phyloP scores from a whole-genome alignment of 2,329 filamentous ascomycete genomes.

The Aspergillus melleus region DNA sequence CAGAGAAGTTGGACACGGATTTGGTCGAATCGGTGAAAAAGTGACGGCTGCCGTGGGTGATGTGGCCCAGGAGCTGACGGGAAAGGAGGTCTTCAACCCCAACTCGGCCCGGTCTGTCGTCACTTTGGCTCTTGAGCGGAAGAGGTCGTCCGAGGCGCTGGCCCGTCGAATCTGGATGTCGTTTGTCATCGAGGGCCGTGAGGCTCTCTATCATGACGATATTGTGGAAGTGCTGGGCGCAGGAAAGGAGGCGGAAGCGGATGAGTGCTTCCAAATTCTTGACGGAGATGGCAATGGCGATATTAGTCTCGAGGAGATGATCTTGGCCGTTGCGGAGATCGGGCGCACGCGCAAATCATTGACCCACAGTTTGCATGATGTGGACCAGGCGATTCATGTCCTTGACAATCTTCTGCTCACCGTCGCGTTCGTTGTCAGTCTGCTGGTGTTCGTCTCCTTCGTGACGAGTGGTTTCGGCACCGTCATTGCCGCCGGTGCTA shows the following conservation, averaged over 20 bases:
- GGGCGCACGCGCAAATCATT: constrained; percentile 86
- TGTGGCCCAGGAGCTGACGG: constrained; percentile 90
- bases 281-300: constrained; percentile 91
- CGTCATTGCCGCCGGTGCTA: constrained; percentile 85
- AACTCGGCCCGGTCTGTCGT: constrained; percentile 89
- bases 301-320: constrained; percentile 93
- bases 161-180: constrained; percentile 98
- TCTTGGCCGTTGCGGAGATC: constrained; percentile 80
- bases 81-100: constrained; percentile 92
- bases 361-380: constrained; percentile 92
- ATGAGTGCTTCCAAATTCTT: constrained; percentile 77
- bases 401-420: constrained; percentile 83
- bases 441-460: constrained; percentile 89
- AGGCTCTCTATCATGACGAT: constrained; percentile 77
- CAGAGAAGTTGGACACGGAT: constrained; percentile 67
- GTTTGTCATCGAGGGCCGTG: constrained; percentile 86
- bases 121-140: constrained; percentile 82
- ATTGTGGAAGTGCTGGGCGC: constrained; percentile 82
- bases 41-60: constrained; percentile 91
- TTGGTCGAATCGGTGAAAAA: constrained; percentile 85
- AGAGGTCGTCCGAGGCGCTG: constrained; percentile 80
- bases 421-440: constrained; percentile 74
- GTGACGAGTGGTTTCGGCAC: constrained; percentile 83
- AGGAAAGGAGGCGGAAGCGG: constrained; percentile 72
- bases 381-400: constrained; percentile 88